Conservation (phyloP, 73 alveolate genomes). For the Uronychia binucleata region DNA sequence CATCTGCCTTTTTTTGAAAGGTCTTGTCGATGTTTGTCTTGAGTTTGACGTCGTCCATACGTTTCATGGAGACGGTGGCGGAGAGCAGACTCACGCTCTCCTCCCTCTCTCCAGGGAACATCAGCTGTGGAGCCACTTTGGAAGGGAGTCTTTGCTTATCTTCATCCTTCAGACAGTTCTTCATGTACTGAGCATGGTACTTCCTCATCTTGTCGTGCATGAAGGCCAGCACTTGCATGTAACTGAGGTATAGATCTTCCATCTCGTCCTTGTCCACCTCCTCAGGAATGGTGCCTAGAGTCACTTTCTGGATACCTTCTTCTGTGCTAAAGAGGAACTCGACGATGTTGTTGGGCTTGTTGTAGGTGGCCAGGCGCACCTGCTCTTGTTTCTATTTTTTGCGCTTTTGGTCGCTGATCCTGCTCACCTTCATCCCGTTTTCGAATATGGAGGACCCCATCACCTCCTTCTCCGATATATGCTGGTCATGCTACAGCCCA, state of each 20-base stretch:
- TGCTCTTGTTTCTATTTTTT: not conserved
- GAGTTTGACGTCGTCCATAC: not conserved
- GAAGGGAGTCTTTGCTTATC: not conserved
- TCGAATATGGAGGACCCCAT: not conserved
- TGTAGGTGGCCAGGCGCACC: not conserved
- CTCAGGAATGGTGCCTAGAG: not conserved
- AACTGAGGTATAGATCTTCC: not conserved
- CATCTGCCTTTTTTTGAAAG: not conserved
- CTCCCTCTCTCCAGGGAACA: not conserved
- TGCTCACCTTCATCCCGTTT: not conserved
- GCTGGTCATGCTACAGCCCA: no score
- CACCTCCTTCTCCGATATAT: not conserved
- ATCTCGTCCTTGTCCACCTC: not conserved
- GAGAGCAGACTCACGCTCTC: not conserved
- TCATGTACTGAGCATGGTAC: not conserved
- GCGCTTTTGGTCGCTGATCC: not conserved
- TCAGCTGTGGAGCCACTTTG: not conserved
- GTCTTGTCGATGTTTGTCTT: not conserved
- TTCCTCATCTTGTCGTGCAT: conserved; percentile 7
- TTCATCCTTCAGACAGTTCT: not conserved
- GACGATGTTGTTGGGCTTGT: not conserved
- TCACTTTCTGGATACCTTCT: not conserved
- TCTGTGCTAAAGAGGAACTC: conserved; percentile 7
- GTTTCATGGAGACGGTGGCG: not conserved
- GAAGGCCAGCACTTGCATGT: not conserved